phyloP scores from a whole-genome alignment of 768 basidiomycete genomes.

The Suillus variegatus region DNA sequence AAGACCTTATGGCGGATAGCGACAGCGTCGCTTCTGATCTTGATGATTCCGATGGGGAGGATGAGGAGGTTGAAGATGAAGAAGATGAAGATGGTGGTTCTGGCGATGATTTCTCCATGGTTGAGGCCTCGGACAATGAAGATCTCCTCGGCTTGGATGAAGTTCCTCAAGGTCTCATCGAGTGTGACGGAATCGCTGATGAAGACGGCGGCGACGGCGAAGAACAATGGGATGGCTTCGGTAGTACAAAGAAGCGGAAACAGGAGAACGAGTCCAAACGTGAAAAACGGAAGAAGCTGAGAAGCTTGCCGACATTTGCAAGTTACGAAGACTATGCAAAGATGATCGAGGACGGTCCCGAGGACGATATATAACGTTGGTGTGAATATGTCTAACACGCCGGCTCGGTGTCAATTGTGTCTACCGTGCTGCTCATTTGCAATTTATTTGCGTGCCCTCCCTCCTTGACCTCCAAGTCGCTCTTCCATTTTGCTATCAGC shows the following conservation, averaged over 20 bases:
- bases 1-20: constrained; percentile 42
- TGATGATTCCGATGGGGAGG: constrained; percentile 33
- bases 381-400: background rate
- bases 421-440: no score
- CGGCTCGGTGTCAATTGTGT: no score
- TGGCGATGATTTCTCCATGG: constrained; percentile 53
- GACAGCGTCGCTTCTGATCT: constrained; percentile 30
- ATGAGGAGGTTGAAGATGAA: constrained; percentile 34
- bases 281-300: constrained; percentile 67
- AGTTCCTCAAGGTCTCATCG: constrained; percentile 56
- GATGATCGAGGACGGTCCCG: constrained; percentile 70
- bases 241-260: constrained; percentile 44
- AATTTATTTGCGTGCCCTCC: no score
- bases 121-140: constrained; percentile 71
- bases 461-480: no score
- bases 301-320: constrained; percentile 76
- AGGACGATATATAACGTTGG: constrained; percentile 24
- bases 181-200: constrained; percentile 57
- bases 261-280: constrained; percentile 35
- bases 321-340: constrained; percentile 85
- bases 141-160: constrained; percentile 62
- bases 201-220: constrained; percentile 42
- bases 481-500: no score
- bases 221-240: constrained; percentile 55
- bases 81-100: constrained; percentile 40